phyloP scores from a whole-genome alignment of 768 basidiomycete species.

The Candolleomyces aberdarensis region DNA sequence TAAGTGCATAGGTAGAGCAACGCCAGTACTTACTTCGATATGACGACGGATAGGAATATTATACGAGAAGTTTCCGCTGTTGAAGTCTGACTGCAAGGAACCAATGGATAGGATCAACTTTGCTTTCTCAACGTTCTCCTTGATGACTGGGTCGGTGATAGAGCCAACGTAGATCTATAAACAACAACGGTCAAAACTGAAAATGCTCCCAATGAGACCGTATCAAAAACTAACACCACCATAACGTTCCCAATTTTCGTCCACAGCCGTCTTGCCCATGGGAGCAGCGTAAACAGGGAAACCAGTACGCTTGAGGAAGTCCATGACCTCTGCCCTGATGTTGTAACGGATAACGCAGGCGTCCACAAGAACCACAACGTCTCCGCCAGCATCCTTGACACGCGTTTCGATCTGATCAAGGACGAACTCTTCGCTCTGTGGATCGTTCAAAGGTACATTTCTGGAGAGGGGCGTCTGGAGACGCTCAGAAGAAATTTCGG shows the following conservation, averaged over 20 bases:
- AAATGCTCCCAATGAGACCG: not conserved
- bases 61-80: constrained; percentile 85
- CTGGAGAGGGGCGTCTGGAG: constrained; percentile 58
- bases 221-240: constrained; percentile 60
- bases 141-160: constrained; percentile 62
- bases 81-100: constrained; percentile 73
- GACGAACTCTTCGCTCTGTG: constrained; percentile 62
- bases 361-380: constrained; percentile 76
- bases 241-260: constrained; percentile 68
- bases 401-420: constrained; percentile 67
- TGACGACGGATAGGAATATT: constrained; percentile 55
- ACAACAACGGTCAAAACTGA: not conserved
- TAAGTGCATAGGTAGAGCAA: not conserved
- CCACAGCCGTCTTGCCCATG: constrained; percentile 80
- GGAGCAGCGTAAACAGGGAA: constrained; percentile 75
- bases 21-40: constrained; percentile 49
- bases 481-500: constrained; percentile 61
- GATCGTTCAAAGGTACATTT: constrained; percentile 49
- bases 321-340: constrained; percentile 56
- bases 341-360: constrained; percentile 78
- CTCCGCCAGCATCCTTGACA: constrained; percentile 60
- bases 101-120: constrained; percentile 78
- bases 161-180: constrained; percentile 73
- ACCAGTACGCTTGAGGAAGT: constrained; percentile 60
- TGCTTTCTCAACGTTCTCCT: constrained; percentile 69